These are phyloP conservation scores for Dalbergia cochinchinensis DNA, from an alignment of 306 rosid genomes.

Conservation along the genomic window DNA sequence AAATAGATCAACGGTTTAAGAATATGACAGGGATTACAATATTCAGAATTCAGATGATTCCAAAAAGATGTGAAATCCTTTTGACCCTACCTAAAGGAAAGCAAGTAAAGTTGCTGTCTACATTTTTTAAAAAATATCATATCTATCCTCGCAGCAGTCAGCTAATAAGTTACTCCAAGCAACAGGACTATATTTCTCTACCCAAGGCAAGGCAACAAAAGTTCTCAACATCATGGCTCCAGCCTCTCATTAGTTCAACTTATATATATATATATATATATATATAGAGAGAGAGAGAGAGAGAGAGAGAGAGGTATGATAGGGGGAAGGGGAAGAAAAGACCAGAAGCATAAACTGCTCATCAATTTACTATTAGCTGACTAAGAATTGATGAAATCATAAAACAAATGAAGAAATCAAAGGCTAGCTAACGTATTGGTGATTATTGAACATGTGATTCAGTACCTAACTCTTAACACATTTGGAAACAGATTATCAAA, in stretches of 20 bases:
- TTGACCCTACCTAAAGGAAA: background rate
- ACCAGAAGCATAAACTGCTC: background rate
- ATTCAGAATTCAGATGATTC: constrained; percentile 6
- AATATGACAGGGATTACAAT: constrained; percentile 5
- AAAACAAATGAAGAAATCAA: background rate
- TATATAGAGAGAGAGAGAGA: background rate
- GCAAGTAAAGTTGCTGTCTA: background rate
- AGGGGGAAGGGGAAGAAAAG: background rate
- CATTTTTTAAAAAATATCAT: background rate
- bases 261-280: too few species aligned
- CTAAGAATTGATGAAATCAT: background rate
- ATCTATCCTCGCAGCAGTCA: background rate
- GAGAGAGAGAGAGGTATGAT: too few species aligned
- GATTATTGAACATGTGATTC: background rate
- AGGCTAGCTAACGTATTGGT: background rate
- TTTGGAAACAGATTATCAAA: background rate
- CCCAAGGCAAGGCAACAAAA: background rate
- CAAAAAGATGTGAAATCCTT: constrained; percentile 18
- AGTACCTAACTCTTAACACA: background rate
- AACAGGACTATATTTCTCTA: constrained; percentile 11
- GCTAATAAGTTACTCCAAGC: background rate
- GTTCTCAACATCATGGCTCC: background rate
- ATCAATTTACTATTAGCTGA: background rate
- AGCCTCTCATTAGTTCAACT: background rate
- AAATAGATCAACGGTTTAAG: background rate